These are phyloP conservation scores for Paraphoma sp. DNA, from an alignment of 2,329 filamentous ascomycete genomes.

Conservation along the genomic window DNA sequence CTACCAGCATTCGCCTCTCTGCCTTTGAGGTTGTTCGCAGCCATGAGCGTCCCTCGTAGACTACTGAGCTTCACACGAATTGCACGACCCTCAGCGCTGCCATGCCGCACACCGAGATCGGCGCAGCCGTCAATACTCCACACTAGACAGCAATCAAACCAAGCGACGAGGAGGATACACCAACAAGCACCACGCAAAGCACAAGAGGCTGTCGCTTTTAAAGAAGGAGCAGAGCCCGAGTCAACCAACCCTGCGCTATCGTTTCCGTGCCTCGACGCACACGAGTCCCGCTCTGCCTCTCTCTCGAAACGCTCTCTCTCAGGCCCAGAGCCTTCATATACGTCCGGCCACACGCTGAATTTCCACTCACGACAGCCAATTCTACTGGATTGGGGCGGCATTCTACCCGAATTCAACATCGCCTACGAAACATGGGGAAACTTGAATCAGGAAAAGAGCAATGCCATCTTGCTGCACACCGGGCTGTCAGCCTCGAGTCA, in stretches of 20 bases:
- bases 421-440: conserved; percentile 93
- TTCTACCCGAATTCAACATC: conserved; percentile 86
- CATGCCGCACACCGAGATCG: conserved; percentile 10
- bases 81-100: conserved; percentile 15
- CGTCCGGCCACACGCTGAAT: conserved; percentile 79
- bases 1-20: conserved; percentile 8
- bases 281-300: conserved; percentile 63
- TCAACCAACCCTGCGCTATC: conserved; percentile 50
- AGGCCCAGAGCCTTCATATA: conserved; percentile 94
- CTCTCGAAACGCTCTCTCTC: conserved; percentile 72
- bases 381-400: conserved; percentile 91
- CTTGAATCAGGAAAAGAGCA: conserved; percentile 80
- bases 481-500: conserved; percentile 97
- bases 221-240: conserved; percentile 32
- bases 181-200: conserved; percentile 34
- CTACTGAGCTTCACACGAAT: conserved; percentile 31
- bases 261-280: conserved; percentile 51
- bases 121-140: conserved; percentile 14
- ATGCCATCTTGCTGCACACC: conserved; percentile 91
- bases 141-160: conserved; percentile 27
- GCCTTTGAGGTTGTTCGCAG: conserved; percentile 2
- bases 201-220: conserved; percentile 28
- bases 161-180: conserved; percentile 36
- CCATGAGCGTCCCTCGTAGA: conserved; percentile 42
- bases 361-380: conserved; percentile 79